Percentiles rank a stretch among this genome's conserved stretches.
phyloP scores from a whole-genome alignment of 1,284 basidiomycete species.

The Rhodotorula sp. region DNA sequence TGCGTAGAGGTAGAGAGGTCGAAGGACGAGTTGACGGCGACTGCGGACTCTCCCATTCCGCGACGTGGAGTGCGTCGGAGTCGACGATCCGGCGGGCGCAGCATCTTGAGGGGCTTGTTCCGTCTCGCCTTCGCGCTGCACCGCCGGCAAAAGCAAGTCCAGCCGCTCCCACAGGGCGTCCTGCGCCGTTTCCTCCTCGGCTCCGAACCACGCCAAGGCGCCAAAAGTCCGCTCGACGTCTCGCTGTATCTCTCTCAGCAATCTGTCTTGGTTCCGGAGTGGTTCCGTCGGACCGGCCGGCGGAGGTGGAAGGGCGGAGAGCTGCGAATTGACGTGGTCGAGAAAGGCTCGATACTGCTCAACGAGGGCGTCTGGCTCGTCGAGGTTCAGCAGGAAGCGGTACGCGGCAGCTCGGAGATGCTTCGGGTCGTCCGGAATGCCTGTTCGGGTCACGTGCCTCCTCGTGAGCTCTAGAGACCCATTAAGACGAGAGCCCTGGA shows the following conservation, averaged over 20 bases:
- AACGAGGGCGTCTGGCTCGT: not conserved
- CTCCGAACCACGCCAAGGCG: conserved; percentile 31
- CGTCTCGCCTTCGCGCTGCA: not conserved
- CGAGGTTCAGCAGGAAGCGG: conserved; percentile 21
- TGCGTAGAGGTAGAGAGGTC: conserved; percentile 38
- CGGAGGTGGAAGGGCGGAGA: conserved; percentile 4
- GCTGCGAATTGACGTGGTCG: conserved; percentile 18
- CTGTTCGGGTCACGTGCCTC: conserved; percentile 1
- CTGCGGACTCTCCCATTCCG: not conserved
- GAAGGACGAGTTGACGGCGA: conserved; percentile 29
- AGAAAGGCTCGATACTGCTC: conserved; percentile 30
- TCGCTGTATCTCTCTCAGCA: conserved; percentile 35
- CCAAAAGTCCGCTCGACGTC: conserved; percentile 38
- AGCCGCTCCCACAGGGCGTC: conserved; percentile 27
- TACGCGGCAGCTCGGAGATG: conserved; percentile 17
- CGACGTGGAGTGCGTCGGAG: not conserved
- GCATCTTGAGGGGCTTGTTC: not conserved
- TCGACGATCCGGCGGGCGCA: not conserved
- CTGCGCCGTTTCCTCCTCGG: not conserved
- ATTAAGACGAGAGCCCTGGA: not conserved
- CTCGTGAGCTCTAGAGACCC: not conserved
- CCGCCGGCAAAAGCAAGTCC: conserved; percentile 9
- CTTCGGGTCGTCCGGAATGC: conserved; percentile 32
- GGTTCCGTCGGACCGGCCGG: not conserved
- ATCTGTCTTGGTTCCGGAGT: conserved; percentile 13